A percentile compares a stretch with the other conserved stretches of the same genome.
Evolutionary conservation across 495 filamentous ascomycete species (phyloP).

Genomic region (Penicillium cataractarum): DNA sequence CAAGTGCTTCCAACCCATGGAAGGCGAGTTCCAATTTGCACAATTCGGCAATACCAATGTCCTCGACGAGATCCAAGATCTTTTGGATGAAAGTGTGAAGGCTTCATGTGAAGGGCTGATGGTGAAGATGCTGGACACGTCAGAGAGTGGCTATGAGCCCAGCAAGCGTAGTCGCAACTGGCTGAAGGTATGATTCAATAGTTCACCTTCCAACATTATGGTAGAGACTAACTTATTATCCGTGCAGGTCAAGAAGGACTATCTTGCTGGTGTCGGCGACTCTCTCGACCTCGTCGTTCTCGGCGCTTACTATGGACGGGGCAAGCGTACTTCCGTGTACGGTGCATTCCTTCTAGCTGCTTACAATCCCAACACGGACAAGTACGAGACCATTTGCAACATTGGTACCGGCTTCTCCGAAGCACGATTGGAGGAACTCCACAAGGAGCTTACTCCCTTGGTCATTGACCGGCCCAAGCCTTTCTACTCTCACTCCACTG

Average conservation of each 20-base stretch:
- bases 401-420: slow-evolving; percentile 98
- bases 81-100: slow-evolving; percentile 92
- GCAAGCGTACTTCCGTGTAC: slow-evolving; percentile 93
- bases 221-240: slow-evolving; percentile 6
- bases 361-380: slow-evolving; percentile 78
- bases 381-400: slow-evolving; percentile 95
- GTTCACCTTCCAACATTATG: no score
- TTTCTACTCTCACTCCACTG: slow-evolving; percentile 84
- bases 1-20: slow-evolving; percentile 69
- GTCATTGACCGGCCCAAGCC: slow-evolving; percentile 90
- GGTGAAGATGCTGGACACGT: slow-evolving; percentile 98
- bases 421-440: slow-evolving; percentile 77
- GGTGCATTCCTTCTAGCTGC: slow-evolving; percentile 94
- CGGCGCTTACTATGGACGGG: slow-evolving; percentile 90
- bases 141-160: slow-evolving; percentile 90
- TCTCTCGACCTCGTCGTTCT: slow-evolving; percentile 96
- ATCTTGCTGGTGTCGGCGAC: slow-evolving; percentile 89
- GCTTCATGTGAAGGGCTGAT: slow-evolving; percentile 95
- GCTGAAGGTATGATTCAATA: slow-evolving; percentile 71
- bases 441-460: slow-evolving; percentile 67
- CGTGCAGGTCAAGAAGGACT: slow-evolving; percentile 91
- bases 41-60: slow-evolving; percentile 85
- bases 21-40: slow-evolving; percentile 92
- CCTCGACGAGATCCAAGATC: slow-evolving; percentile 86
- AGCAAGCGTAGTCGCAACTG: slow-evolving; percentile 95